Evolutionary conservation across 441 rosid genomes (phyloP), one percentile per base, ranked within the genome.

Genomic region (Brassica balearica): DNA sequence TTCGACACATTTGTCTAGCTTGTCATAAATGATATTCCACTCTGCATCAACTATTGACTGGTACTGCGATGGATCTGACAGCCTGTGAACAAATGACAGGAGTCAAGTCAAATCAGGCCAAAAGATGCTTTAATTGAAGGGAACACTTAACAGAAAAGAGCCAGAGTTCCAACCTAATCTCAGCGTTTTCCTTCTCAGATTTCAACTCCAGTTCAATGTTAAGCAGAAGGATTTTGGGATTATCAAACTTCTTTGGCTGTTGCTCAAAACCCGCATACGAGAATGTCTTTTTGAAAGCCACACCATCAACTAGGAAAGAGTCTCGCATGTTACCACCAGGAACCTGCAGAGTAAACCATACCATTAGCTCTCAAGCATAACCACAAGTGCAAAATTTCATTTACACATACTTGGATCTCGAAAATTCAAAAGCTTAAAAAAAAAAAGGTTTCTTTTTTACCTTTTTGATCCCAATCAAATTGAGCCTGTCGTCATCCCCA

Each of bases 21-120:
- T 94, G 83, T 96, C 98, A 83, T 96, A 96, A 73, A 96, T 96
- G 66, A 96, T 96, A 88, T 94, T 96, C 99, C 99, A 94, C 77
- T 96, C 98, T 15, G 99, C 98, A 85, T 96, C 99, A 85, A 96
- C 99, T 79, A 96, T 96, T 72, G 99, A 96, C 79, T 96, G 99
- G 77, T 96, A 96, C 73, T 94, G 94, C 27, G 92, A 88, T 75
- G 99, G 99, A 86, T 96, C 98, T 74, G 98, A 86, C 76, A 96
- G 89, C 81, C 98, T 96, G 89, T 77, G 69, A 72, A 19, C 15
- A 81, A 25, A 38, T 29, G 75, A 62, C 67, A 71, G 41, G 73
- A 46, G 55, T 46, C 63, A 19, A 65, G 77, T 70, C 29, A 48
- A 46, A 10, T 38, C 58, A 22, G 20, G 34, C 72, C 58, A 80